Evolutionary conservation across 768 basidiomycete species (phyloP).

Genomic region (Psilocybe subaeruginosa): DNA sequence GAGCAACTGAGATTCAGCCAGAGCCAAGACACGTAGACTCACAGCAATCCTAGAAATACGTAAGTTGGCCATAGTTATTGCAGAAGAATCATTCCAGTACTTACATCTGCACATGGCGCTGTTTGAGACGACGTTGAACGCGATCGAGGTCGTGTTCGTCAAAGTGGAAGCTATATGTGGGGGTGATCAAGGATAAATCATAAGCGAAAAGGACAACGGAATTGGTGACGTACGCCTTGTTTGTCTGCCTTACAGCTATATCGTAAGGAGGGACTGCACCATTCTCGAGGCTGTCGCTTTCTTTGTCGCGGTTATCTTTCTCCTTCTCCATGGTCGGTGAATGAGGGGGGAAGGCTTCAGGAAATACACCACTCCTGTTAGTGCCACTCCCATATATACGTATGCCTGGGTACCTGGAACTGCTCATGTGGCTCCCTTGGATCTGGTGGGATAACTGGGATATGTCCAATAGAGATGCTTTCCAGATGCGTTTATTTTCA

Average conservation of each 20-base stretch:
- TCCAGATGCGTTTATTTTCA: neutral
- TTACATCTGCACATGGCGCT: conserved; percentile 81
- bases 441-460: neutral
- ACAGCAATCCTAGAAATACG: conserved; percentile 61
- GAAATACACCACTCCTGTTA: neutral
- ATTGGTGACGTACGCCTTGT: conserved; percentile 21
- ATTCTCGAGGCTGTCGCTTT: conserved; percentile 24
- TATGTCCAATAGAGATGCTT: neutral
- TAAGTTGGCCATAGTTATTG: conserved; percentile 1
- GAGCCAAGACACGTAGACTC: conserved; percentile 19
- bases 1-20: neutral
- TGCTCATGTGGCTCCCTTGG: conserved; percentile 2
- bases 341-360: conserved; percentile 5
- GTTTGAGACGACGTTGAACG: conserved; percentile 74
- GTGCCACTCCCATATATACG: neutral
- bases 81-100: conserved; percentile 20
- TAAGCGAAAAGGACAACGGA: neutral
- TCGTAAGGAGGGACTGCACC: conserved; percentile 9
- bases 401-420: neutral
- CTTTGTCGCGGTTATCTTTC: conserved; percentile 21
- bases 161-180: conserved; percentile 43
- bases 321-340: conserved; percentile 21
- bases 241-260: conserved; percentile 10
- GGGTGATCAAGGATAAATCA: neutral
- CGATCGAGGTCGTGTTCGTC: conserved; percentile 67